phyloP scores from a whole-genome alignment of 2,329 filamentous ascomycete genomes.

The Botrytis byssoidea region DNA sequence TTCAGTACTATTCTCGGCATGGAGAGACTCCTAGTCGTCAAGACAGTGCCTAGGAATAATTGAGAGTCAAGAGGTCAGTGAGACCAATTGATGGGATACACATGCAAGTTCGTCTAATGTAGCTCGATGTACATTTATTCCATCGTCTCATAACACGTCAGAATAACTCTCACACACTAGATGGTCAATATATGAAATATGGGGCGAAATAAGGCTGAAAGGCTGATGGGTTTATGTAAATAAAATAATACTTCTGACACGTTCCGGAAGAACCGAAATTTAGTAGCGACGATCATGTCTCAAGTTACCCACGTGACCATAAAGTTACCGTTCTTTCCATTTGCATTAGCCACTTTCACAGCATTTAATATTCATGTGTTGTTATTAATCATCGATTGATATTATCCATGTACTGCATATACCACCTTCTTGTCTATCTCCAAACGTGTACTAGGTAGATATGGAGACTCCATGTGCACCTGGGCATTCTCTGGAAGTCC shows the following conservation, averaged over 20 bases:
- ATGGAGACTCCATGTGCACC: not conserved
- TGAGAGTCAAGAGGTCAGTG: not conserved
- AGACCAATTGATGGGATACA: not conserved
- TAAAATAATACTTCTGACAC: not conserved
- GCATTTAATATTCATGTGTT: not conserved
- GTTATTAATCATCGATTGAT: not conserved
- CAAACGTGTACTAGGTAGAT: too few relatives aligned
- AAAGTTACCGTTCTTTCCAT: not conserved
- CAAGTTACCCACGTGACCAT: not conserved
- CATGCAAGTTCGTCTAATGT: not conserved
- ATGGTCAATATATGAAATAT: not conserved
- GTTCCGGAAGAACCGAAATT: not conserved
- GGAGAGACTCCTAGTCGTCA: too few relatives aligned
- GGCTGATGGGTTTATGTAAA: not conserved
- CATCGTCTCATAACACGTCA: not conserved
- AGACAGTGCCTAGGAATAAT: slow-evolving; percentile 19
- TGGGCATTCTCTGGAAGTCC: not conserved
- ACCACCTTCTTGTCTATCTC: too few relatives aligned
- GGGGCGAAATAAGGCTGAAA: slow-evolving; percentile 11
- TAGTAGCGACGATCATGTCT: not conserved
- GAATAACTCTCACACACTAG: not conserved
- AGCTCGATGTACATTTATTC: not conserved
- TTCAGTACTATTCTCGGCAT: too few relatives aligned
- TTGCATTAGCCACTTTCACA: not conserved
- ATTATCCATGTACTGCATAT: too few relatives aligned